These are phyloP conservation scores for Ailanthus altissimus DNA, from an alignment of 345 rosid species.

Conservation along the genomic window DNA sequence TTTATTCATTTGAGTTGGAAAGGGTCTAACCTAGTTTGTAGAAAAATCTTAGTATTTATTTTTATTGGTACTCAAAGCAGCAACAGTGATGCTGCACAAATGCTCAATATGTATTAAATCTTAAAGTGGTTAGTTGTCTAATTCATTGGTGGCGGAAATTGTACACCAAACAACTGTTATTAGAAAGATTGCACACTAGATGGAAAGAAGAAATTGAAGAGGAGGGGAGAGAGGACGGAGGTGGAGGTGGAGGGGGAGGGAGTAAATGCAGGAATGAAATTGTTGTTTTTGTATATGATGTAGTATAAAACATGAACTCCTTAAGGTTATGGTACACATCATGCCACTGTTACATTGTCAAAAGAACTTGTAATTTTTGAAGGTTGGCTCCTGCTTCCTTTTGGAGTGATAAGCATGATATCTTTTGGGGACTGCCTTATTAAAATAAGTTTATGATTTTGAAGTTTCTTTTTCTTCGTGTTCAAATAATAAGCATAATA, in stretches of 20 bases:
- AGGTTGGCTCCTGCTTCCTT: not conserved
- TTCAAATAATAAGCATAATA: not conserved
- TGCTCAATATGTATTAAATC: not conserved
- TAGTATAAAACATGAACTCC: not conserved
- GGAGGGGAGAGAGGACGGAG: not conserved
- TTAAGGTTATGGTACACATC: not conserved
- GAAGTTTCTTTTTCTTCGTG: not conserved
- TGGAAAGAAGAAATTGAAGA: not conserved
- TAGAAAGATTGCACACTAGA: not conserved
- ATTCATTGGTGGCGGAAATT: not conserved
- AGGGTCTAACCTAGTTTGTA: not conserved
- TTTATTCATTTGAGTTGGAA: not conserved
- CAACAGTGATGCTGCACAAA: not conserved
- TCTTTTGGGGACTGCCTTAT: not conserved
- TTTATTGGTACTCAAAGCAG: not conserved
- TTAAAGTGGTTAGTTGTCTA: not conserved
- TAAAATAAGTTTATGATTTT: not conserved
- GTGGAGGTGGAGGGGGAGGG: not conserved
- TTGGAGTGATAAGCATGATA: not conserved
- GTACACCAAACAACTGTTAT: not conserved
- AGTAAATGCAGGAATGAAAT: not conserved
- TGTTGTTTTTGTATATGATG: not conserved
- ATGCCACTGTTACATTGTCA: not conserved
- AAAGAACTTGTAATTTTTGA: not conserved
- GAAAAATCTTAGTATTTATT: not conserved